phyloP scores from a whole-genome alignment of 371 early-diverging fungal genomes.

The Syncephalis plumigaleata region DNA sequence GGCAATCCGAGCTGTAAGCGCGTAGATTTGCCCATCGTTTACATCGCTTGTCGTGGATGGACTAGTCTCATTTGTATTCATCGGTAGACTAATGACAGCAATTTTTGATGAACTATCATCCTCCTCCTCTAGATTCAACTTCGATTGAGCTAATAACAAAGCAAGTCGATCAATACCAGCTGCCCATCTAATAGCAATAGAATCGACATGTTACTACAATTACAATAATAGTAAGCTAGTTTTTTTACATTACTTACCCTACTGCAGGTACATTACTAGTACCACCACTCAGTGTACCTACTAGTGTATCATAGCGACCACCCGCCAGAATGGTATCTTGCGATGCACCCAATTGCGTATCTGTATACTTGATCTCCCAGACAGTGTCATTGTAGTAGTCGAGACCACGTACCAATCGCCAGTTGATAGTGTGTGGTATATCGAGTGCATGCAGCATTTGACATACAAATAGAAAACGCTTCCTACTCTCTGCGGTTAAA shows the following conservation, averaged over 20 bases:
- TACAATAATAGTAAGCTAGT: no score
- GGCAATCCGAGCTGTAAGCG: slow-evolving; percentile 5
- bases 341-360: slow-evolving; percentile 21
- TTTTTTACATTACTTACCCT: slow-evolving; percentile 11
- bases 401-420: slow-evolving; percentile 33
- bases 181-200: slow-evolving; percentile 23
- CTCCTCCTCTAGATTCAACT: background rate
- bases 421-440: slow-evolving; percentile 26
- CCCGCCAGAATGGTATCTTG: slow-evolving; percentile 44
- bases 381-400: slow-evolving; percentile 49
- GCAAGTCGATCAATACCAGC: slow-evolving; percentile 36
- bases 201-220: background rate
- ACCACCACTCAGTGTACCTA: slow-evolving; percentile 22
- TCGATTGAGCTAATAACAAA: slow-evolving; percentile 11
- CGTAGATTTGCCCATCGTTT: background rate
- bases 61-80: background rate
- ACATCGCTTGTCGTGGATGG: background rate
- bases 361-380: slow-evolving; percentile 23
- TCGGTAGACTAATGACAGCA: background rate
- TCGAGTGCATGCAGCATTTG: slow-evolving; percentile 13
- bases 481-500: slow-evolving; percentile 10
- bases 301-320: slow-evolving; percentile 40
- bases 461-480: slow-evolving; percentile 20
- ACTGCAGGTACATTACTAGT: slow-evolving; percentile 19
- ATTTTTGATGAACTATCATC: background rate